Evolutionary conservation across 108 stramenopile genomes (phyloP), one percentile per base, ranked within the genome.

Genomic region (Cyclotella choctawhatcheeana): DNA sequence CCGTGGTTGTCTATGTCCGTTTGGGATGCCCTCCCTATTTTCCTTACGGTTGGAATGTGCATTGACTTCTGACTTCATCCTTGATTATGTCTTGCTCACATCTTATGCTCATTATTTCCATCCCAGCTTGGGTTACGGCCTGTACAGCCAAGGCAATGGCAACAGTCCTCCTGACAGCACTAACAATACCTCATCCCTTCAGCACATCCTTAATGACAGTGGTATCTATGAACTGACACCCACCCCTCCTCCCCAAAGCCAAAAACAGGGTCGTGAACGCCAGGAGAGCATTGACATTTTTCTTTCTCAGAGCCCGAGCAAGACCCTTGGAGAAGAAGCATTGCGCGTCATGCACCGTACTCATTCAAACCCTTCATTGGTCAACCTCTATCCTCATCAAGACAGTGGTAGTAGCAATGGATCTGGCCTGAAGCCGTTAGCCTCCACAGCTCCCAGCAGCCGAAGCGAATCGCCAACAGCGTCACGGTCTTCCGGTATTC

Each of bases 251-350:
- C 68, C 68, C 44, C 44, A 56, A 2, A 45, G n/a, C 27, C 56
- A 31, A 65, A 32, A 55, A 64, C 37, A n/a, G n/a, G n/a, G n/a
- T n/a, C 77, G 77, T n/a, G 77, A 78, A 54, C 82, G 83, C 24
- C 84, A 91, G 47, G 73, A 82, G 21, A 84, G 87, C 67, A 67
- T 93, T 32, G 88, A 88, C 30, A 77, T 86, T 12, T 93, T 93
- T 62, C 85, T 93, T 34, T 90, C 90, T 33, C 84, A 86, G 56
- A 88, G 86, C 76, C 90, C 93, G 12, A 88, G 88, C 26, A 86
- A 91, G 74, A 77, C 88, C 25, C 79, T 94, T 45, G 93, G 93
- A 17, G 84, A 86, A n/a, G 89, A 91, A 68, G 84, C 91, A 32
- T 88, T 94, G 35, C 77, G 73, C 20, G 73, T 74, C 26, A 74